Conservation (phyloP, 2,329 filamentous ascomycete genomes). For the Ceratocystis ficicola region DNA sequence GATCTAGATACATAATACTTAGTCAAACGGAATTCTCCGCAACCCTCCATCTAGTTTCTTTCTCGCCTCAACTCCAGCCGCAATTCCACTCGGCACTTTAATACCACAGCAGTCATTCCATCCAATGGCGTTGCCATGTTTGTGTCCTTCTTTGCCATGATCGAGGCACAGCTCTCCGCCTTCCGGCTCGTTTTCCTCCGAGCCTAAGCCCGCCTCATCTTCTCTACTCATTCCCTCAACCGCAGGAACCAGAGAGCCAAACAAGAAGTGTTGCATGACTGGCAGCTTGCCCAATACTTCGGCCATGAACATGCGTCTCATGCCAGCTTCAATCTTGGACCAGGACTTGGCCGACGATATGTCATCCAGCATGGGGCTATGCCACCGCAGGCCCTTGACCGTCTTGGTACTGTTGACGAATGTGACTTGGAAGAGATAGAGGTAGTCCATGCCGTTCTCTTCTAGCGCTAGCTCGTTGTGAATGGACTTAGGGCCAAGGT, state of each 20-base stretch:
- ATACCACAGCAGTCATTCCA: constrained; percentile 99
- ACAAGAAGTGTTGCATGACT: constrained; percentile 97
- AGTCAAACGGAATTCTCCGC: constrained; percentile 74
- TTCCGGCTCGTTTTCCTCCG: constrained; percentile 39
- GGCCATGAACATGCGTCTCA: constrained; percentile 91
- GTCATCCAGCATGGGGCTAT: constrained; percentile 95
- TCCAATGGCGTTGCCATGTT: constrained; percentile 51
- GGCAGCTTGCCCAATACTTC: constrained; percentile 89
- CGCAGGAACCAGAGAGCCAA: constrained; percentile 73
- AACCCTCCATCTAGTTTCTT: constrained; percentile 55
- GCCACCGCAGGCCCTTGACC: constrained; percentile 87
- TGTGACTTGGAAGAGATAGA: constrained; percentile 84
- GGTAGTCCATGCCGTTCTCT: constrained; percentile 68
- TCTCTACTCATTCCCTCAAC: constrained; percentile 67
- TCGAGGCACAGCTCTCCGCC: constrained; percentile 47
- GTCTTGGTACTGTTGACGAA: constrained; percentile 97
- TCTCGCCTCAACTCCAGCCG: constrained; percentile 76
- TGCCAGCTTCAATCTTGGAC: constrained; percentile 85
- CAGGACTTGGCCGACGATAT: constrained; percentile 84
- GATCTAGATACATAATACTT: constrained; percentile 22
- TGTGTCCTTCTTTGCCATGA: constrained; percentile 40
- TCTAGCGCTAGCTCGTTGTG: constrained; percentile 82
- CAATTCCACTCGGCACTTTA: constrained; percentile 87
- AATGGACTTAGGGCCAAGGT: constrained; percentile 65
- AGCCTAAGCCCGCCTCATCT: constrained; percentile 36